Conservation (phyloP, 2,329 filamentous ascomycete species). For the Grosmannia serpens region DNA sequence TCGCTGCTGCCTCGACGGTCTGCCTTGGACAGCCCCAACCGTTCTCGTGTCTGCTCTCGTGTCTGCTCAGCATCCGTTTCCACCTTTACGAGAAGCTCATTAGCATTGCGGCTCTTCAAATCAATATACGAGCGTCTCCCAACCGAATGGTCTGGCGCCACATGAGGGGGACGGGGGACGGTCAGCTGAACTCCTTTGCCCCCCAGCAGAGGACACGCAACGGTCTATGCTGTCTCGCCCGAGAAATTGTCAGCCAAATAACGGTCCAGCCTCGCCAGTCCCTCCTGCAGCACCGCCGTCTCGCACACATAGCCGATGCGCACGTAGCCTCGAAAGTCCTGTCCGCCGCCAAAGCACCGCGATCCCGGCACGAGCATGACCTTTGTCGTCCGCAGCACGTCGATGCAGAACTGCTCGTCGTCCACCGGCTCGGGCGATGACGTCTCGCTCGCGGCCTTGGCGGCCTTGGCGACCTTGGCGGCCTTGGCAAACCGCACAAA, state of each 20-base stretch:
- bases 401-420: slow-evolving; percentile 59
- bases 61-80: too few species aligned
- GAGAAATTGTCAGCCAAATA: slow-evolving; percentile 22
- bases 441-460: not conserved
- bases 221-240: too few species aligned
- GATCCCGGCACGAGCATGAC: slow-evolving; percentile 66
- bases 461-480: slow-evolving; percentile 32
- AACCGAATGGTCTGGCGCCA: too few species aligned
- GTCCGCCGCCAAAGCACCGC: slow-evolving; percentile 55
- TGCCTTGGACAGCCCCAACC: too few species aligned
- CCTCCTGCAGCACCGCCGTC: slow-evolving; percentile 57
- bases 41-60: too few species aligned
- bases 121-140: too few species aligned
- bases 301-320: slow-evolving; percentile 66
- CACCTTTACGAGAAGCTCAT: too few species aligned
- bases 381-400: slow-evolving; percentile 55
- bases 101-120: too few species aligned
- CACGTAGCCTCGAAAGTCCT: slow-evolving; percentile 63
- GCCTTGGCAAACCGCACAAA: slow-evolving; percentile 57
- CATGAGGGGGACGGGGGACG: too few species aligned
- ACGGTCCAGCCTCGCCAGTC: slow-evolving; percentile 36
- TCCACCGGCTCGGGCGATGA: slow-evolving; percentile 46
- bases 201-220: too few species aligned
- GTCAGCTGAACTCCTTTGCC: too few species aligned
- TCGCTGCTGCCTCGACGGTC: too few species aligned